Base-by-base conservation (phyloP, 768 basidiomycete genomes). In the Rhodotorula toruloides region DNA sequence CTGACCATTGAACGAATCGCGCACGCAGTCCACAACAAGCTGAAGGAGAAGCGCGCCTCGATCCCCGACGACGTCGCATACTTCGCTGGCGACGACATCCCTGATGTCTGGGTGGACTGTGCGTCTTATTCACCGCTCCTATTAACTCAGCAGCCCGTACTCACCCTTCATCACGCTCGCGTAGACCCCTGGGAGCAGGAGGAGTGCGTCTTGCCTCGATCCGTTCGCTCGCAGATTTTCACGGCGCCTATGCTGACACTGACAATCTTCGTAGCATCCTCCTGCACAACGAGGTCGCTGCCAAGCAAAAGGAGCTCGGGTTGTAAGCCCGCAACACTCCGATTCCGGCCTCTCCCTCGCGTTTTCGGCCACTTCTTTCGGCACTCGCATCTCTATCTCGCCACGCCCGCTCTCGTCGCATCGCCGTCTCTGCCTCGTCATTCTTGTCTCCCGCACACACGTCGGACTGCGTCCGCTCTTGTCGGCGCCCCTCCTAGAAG, bases 11-110 rank as follows among this genome's bases (percentile, higher is more conserved):
- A n/a, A n/a, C n/a, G n/a, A n/a, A n/a, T n/a, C n/a, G n/a, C n/a
- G n/a, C 25, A 19, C 44, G 27, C 48, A 74, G 90, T 93, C 32
- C 89, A 92, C 79, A 90, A 92, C 81, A 98, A 97, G 80, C 81
- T 85, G 67, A 97, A 97, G 79, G 80, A 81, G 39, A 99, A 99
- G 80, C 76, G 86, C 42, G 92, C 85, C 34, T 78, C 84, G 50
- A 79, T 99, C 43, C 89, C 91, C 5, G 72, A 80, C 3, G 83
- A 84, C 64, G 75, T 75, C 65, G 82, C 85, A 48, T 98, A 96
- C 79, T 97, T 86, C 72, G 82, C 85, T 29, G 91, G 92, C 27
- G 85, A 82, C 46, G 89, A 93, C 65, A 78, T 79, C 29, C 56
- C 39, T 27, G 77, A 77, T 52, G 40, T 43, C 11, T 70, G 73